phyloP scores from a whole-genome alignment of 345 rosid species.

The Syzygium grande region DNA sequence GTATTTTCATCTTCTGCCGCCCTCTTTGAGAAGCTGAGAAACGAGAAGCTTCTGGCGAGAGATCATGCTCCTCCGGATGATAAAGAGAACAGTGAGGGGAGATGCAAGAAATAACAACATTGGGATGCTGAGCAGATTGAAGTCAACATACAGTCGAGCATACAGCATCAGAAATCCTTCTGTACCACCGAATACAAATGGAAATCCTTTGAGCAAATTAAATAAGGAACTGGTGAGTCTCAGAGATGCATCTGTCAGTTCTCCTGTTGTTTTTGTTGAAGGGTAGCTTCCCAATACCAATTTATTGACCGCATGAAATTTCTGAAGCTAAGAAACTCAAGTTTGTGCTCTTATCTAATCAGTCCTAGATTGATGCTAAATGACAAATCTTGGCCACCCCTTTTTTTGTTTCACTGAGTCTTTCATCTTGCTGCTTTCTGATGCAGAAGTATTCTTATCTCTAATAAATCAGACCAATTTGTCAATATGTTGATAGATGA shows the following conservation, averaged over 20 bases:
- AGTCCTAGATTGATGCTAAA: background rate
- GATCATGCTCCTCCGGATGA: conserved; percentile 23
- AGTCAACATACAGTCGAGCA: conserved; percentile 42
- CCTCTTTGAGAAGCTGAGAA: conserved; percentile 81
- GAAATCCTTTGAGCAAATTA: conserved; percentile 9
- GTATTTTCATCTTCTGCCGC: conserved; percentile 99
- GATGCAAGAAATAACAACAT: conserved; percentile 22
- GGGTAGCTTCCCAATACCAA: background rate
- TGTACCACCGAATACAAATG: conserved; percentile 13
- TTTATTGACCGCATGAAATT: background rate
- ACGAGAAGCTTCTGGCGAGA: conserved; percentile 33
- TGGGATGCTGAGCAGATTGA: conserved; percentile 43
- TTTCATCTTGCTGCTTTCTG: background rate
- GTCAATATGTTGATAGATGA: background rate
- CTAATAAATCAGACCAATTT: background rate
- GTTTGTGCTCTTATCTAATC: background rate
- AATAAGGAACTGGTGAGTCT: conserved; percentile 41
- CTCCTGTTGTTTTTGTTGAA: background rate
- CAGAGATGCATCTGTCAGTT: background rate
- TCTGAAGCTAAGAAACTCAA: background rate
- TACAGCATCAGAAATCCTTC: conserved; percentile 18
- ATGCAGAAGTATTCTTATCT: background rate
- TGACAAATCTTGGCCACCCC: background rate
- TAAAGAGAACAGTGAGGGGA: conserved; percentile 22
- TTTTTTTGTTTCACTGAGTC: background rate